Evolutionary conservation across 2,329 filamentous ascomycete species (phyloP).

Genomic region (Cytospora chrysosperma): DNA sequence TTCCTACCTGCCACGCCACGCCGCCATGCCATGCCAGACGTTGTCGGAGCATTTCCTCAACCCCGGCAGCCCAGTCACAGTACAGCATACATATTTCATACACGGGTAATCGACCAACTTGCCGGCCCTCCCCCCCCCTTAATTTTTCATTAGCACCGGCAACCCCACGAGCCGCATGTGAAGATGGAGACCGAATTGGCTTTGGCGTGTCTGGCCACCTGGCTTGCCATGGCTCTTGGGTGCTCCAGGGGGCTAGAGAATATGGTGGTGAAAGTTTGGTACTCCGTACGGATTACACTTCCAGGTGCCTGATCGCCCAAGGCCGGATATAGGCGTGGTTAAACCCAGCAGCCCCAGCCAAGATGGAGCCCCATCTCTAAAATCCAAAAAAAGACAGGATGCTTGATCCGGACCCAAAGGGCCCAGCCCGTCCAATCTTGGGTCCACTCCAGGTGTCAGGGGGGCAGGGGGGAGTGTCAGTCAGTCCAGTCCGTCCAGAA

Average conservation of each 20-base stretch:
- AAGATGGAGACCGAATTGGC: conserved; percentile 12
- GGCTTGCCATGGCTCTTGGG: background rate
- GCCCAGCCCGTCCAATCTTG: background rate
- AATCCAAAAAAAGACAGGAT: background rate
- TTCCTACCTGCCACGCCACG: too few relatives aligned
- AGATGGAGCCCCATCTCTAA: background rate
- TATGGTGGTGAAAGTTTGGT: background rate
- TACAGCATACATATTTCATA: too few relatives aligned
- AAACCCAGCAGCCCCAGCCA: too few relatives aligned
- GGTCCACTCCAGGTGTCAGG: background rate
- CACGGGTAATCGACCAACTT: background rate
- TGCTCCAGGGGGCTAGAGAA: background rate
- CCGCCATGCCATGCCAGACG: too few relatives aligned
- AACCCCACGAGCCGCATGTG: conserved; percentile 10
- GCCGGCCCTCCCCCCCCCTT: too few relatives aligned
- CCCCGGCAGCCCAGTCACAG: background rate
- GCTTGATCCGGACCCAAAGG: background rate
- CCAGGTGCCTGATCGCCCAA: background rate
- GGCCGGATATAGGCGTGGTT: background rate
- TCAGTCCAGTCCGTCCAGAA: background rate
- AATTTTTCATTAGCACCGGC: conserved; percentile 12
- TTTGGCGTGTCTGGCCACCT: background rate
- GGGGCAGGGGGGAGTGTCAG: background rate
- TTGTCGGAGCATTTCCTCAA: background rate
- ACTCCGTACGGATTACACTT: background rate